These are phyloP conservation scores for Mortierella sp. DNA, from an alignment of 371 early-diverging fungal species.

Conservation along the genomic window DNA sequence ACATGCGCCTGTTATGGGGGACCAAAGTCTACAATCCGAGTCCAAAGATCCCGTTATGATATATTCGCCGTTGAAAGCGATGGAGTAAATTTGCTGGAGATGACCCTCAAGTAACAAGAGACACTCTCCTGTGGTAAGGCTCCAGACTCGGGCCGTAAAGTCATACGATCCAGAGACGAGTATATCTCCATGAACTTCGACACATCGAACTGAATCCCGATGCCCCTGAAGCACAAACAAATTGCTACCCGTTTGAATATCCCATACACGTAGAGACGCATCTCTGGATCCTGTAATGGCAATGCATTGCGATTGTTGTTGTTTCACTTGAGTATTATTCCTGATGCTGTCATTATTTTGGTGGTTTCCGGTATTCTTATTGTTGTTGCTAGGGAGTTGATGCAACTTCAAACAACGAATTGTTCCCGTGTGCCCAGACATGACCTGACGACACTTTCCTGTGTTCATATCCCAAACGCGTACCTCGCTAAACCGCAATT, in stretches of 20 bases:
- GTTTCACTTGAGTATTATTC: not conserved
- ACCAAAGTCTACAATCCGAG: constrained; percentile 81
- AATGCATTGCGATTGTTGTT: constrained; percentile 60
- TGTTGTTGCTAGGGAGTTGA: constrained; percentile 8
- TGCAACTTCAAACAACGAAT: constrained; percentile 90
- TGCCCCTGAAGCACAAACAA: constrained; percentile 77
- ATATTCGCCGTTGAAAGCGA: constrained; percentile 77
- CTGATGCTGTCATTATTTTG: constrained; percentile 38
- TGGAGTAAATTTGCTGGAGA: constrained; percentile 73
- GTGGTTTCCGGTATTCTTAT: constrained; percentile 29
- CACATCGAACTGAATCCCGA: constrained; percentile 85
- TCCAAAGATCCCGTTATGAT: constrained; percentile 85
- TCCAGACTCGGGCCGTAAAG: constrained; percentile 91
- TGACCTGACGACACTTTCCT: constrained; percentile 78
- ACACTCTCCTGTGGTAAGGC: constrained; percentile 77
- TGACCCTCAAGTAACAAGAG: constrained; percentile 80
- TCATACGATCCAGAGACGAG: constrained; percentile 95
- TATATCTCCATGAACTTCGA: constrained; percentile 82
- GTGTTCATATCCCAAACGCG: constrained; percentile 91
- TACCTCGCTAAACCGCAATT: constrained; percentile 67
- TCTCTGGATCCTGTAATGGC: constrained; percentile 94
- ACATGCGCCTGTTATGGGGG: constrained; percentile 70
- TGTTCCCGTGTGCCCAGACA: constrained; percentile 93
- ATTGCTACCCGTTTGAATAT: constrained; percentile 76
- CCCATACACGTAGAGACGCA: constrained; percentile 86